These are phyloP conservation scores for Rhizopus sp. DNA, from an alignment of 371 early-diverging fungal species.

Conservation along the genomic window DNA sequence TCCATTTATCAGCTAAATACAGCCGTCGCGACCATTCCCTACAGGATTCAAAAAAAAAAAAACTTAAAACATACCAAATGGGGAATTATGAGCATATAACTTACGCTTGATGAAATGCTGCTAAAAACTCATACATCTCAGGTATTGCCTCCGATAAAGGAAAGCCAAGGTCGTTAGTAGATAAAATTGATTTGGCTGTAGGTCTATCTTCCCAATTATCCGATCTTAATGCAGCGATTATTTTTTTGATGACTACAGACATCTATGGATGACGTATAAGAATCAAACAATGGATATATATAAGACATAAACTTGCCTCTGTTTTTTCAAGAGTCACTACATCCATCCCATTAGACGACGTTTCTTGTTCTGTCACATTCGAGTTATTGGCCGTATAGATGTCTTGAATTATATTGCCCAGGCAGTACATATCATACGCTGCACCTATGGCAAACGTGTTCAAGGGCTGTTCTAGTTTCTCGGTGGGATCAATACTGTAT, in stretches of 20 bases:
- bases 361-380: conserved; percentile 36
- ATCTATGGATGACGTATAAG: not conserved
- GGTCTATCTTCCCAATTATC: conserved; percentile 56
- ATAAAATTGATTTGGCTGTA: conserved; percentile 56
- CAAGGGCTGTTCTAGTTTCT: not conserved
- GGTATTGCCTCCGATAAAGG: conserved; percentile 58
- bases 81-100: not conserved
- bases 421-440: conserved; percentile 59
- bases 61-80: not conserved
- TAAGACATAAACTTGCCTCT: conserved; percentile 21
- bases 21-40: conserved; percentile 51
- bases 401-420: conserved; percentile 54
- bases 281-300: not conserved
- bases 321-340: conserved; percentile 3
- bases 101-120: conserved; percentile 61
- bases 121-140: conserved; percentile 65
- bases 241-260: conserved; percentile 3
- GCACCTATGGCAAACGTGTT: conserved; percentile 34
- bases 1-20: conserved; percentile 61
- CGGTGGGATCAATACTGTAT: conserved; percentile 38
- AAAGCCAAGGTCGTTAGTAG: conserved; percentile 53
- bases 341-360: conserved; percentile 6
- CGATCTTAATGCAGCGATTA: conserved; percentile 46
- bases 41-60: not conserved
- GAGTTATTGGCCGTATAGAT: conserved; percentile 47